Base-by-base conservation (phyloP, 768 basidiomycete genomes). In the Tylopilus vinaceipallidus region DNA sequence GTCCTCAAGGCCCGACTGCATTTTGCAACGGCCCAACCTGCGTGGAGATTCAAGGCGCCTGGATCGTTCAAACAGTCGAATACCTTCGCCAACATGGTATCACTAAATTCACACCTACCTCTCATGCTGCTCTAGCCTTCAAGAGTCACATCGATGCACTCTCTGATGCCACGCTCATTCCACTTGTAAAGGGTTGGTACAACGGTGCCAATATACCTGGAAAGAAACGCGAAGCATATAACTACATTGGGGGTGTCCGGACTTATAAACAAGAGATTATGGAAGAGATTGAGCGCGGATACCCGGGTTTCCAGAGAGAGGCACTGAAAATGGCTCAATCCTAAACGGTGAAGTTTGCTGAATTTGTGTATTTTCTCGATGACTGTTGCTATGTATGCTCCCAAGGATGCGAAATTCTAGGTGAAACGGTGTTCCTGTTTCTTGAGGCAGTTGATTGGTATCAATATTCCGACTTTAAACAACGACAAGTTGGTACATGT, bases 301-400 rank as follows among this genome's bases (percentile, higher is more conserved):
- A 57, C 19, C 56, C 55, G 1, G 34, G 42, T 17, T 59, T 59
- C 30, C 24, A 51, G 34, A 52, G 40, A n/a, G 58, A 59, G 19
- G 6, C 42, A 1, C 13, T 49, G 0, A 42, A 8, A n/a, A n/a
- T n/a, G n/a, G n/a, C n/a, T n/a, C n/a, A n/a, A n/a, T n/a, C n/a
- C n/a, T n/a, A n/a, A n/a, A n/a, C n/a, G n/a, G n/a, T n/a, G n/a
- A n/a, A n/a, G n/a, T n/a, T n/a, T n/a, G n/a, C n/a, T n/a, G n/a
- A n/a, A n/a, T n/a, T n/a, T n/a, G n/a, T n/a, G n/a, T n/a, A n/a
- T n/a, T n/a, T n/a, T n/a, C n/a, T n/a, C n/a, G n/a, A n/a, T n/a
- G n/a, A n/a, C n/a, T n/a, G n/a, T n/a, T n/a, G n/a, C n/a, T n/a
- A n/a, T n/a, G n/a, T n/a, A n/a, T n/a, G n/a, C n/a, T n/a, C n/a